Evolutionary conservation across 2,329 filamentous ascomycete genomes (phyloP), one percentile per base, ranked within the genome.

Genomic region (Zasmidium cellare): DNA sequence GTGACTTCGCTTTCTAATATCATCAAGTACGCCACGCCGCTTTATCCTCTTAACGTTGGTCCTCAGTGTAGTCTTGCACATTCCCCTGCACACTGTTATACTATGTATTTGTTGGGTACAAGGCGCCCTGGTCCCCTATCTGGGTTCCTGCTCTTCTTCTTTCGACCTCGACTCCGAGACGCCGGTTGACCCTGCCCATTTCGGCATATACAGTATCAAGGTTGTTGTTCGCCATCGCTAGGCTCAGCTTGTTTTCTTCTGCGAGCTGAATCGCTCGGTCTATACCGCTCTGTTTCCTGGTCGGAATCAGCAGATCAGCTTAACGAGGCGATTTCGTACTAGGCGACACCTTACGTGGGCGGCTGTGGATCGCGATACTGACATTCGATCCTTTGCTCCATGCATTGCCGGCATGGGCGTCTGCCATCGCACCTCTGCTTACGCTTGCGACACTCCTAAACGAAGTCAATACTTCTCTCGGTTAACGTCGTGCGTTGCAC

Each of bases 401-500:
- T 45, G 50, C 63, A 65, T 5, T 55, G 55, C 28, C 58, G 59
- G 20, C 62, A 64, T 22, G 57, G 57, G 46, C 62, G 54, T 44
- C 94, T 96, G 66, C 94, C 93, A 72, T 97, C 94, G 75, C 93
- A 97, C 79, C 97, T 97, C 77, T 97, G 94, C 82, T 93, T 96
- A 76, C 88, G 88, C 79, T 96, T 96, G 67, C 92, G 85, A 73
- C 93, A 97, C 91, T 96, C 96, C 69, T 96, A 14, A 9, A 16
- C 6, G 6, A 28, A 6, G 25, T 28, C 25, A 28, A 28, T 28
- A 11, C 6, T 28, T 14, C 5, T 5, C 16, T 5, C 12, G 16
- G 35, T 9, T 14, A 41, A 9, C 5, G 7, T 41, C 16, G 35
- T 41, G 35, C n/a, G 35, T 14, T n/a, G 3, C 16, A 14, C n/a